These are phyloP conservation scores for Polygonum maritimum DNA, from an alignment of 148 eudicot genomes.

Conservation along the genomic window DNA sequence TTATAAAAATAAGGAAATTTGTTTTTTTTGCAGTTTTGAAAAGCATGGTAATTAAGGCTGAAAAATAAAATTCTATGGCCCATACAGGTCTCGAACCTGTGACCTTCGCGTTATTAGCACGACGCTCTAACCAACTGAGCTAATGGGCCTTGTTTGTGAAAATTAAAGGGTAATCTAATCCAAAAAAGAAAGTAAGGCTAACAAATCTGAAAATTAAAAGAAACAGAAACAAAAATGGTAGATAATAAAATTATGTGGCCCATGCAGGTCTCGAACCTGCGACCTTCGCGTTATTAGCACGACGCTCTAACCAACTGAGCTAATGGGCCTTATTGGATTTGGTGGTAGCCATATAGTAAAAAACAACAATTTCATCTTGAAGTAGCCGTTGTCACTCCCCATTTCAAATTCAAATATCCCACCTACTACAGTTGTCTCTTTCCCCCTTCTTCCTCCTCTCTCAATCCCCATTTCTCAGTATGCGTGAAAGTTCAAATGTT, in stretches of 20 bases:
- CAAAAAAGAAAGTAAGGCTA: too few species aligned
- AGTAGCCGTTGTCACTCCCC: constrained; percentile 8
- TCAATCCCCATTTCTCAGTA: neutral
- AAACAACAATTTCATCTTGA: too few species aligned
- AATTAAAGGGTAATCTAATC: too few species aligned
- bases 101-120: constrained; percentile 98
- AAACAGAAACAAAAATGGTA: neutral
- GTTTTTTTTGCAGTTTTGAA: too few species aligned
- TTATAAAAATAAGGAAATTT: too few species aligned
- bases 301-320: constrained; percentile 79
- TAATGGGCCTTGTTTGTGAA: constrained; percentile 31
- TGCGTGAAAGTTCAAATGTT: neutral
- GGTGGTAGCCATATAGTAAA: too few species aligned
- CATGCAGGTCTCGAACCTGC: constrained; percentile 93
- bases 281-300: constrained; percentile 98
- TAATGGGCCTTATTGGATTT: constrained; percentile 30
- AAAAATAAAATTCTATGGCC: constrained; percentile 29
- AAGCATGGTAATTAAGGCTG: too few species aligned
- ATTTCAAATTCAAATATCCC: constrained; percentile 8
- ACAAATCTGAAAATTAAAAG: too few species aligned
- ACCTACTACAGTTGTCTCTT: neutral
- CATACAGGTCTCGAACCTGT: constrained; percentile 93
- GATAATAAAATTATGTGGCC: constrained; percentile 51
- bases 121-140: constrained; percentile 79
- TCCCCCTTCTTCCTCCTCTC: neutral